Evolutionary conservation across 164 flowering plant species (phyloP).

Genomic region (Amborella trichopoda): DNA sequence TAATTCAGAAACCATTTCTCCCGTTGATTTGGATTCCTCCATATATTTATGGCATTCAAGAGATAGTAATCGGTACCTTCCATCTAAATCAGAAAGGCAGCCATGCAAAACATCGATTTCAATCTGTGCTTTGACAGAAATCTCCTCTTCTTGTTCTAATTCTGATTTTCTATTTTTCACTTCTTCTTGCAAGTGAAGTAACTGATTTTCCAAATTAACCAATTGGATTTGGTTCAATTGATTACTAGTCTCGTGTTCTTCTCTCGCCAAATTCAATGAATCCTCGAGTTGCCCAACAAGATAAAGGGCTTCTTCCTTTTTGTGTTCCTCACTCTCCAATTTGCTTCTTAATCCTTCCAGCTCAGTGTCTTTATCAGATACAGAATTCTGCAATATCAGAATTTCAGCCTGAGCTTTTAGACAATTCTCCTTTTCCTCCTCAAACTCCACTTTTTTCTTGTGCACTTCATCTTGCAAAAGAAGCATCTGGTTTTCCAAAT

Average conservation of each 20-base stretch:
- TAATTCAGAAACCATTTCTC: conserved; percentile 46
- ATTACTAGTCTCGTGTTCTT: conserved; percentile 33
- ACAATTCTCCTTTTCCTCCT: conserved; percentile 56
- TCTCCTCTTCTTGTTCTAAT: conserved; percentile 59
- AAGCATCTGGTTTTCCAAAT: conserved; percentile 38
- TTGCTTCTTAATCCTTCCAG: conserved; percentile 46
- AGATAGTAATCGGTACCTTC: conserved; percentile 36
- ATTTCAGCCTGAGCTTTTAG: conserved; percentile 65
- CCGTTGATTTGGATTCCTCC: conserved; percentile 44
- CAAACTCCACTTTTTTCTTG: conserved; percentile 41
- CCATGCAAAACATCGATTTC: conserved; percentile 67
- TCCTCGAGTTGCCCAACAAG: conserved; percentile 41
- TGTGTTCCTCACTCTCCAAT: conserved; percentile 48
- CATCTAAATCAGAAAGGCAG: conserved; percentile 54
- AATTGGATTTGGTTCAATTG: conserved; percentile 34
- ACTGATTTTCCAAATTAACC: conserved; percentile 33
- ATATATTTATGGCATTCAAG: conserved; percentile 54
- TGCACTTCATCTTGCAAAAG: conserved; percentile 44
- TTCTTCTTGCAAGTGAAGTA: conserved; percentile 48
- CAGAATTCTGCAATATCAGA: conserved; percentile 52
- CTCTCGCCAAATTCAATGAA: conserved; percentile 36
- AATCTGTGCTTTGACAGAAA: conserved; percentile 51
- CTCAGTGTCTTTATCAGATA: conserved; percentile 50
- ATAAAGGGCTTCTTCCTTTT: conserved; percentile 28
- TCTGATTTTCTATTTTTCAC: conserved; percentile 33